Conservation (phyloP, 768 basidiomycete genomes). For the Russula griseocarnosa region DNA sequence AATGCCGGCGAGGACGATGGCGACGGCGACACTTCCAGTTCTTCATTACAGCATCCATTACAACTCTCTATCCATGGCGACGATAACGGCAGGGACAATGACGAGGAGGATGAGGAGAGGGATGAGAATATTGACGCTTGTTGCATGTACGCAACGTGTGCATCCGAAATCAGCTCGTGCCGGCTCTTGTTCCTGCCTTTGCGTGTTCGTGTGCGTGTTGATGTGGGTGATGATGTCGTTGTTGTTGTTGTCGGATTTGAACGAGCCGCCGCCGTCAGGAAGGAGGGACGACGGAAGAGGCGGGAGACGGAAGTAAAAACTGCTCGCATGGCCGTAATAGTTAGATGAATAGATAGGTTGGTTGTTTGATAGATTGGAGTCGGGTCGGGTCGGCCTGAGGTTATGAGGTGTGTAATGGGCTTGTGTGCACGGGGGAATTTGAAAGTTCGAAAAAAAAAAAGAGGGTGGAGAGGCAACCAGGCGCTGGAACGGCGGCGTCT, state of each 20-base stretch:
- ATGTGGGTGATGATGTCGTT: not conserved
- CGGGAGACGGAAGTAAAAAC: conserved; percentile 22
- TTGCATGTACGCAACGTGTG: conserved; percentile 14
- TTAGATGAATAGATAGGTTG: not conserved
- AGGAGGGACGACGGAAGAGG: conserved; percentile 17
- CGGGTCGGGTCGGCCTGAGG: too few relatives aligned
- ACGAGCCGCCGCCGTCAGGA: not conserved
- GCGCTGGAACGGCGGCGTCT: too few relatives aligned
- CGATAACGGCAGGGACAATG: not conserved
- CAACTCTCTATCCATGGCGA: not conserved
- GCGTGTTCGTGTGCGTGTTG: not conserved
- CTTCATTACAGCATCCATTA: not conserved
- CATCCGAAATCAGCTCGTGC: conserved; percentile 23
- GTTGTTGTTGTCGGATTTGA: not conserved
- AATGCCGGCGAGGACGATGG: conserved; percentile 1
- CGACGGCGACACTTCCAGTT: too few relatives aligned
- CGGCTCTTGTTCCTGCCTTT: conserved; percentile 17
- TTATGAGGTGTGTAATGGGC: not conserved
- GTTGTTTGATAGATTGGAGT: too few relatives aligned
- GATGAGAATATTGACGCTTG: not conserved
- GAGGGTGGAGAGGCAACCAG: too few relatives aligned
- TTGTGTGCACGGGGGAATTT: too few relatives aligned
- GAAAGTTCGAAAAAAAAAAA: too few relatives aligned
- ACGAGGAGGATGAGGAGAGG: not conserved
- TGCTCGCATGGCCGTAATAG: not conserved